Percentiles rank a stretch among this genome's conserved stretches.
Evolutionary conservation across 768 basidiomycete species (phyloP).

Genomic region (Lyophyllum decastes): DNA sequence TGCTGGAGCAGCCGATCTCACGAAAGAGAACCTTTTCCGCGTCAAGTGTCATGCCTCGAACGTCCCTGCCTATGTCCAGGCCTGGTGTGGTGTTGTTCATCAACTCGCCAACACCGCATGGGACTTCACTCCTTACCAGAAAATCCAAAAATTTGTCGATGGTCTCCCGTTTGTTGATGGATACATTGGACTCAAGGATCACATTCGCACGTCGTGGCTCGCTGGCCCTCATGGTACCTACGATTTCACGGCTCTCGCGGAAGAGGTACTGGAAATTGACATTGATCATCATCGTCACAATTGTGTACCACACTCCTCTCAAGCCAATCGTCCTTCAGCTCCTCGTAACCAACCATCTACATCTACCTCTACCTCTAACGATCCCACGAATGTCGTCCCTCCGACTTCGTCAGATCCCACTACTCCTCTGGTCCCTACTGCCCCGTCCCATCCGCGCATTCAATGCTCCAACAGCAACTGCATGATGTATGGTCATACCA

Average conservation of each 20-base stretch:
- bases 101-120: neutral
- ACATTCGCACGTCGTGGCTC: neutral
- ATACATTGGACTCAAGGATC: neutral
- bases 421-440: neutral
- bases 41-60: no score
- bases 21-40: no score
- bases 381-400: neutral
- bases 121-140: neutral
- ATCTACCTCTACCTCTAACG: neutral
- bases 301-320: neutral
- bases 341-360: neutral
- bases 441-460: neutral
- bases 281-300: neutral
- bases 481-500: neutral
- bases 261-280: neutral
- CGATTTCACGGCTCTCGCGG: neutral
- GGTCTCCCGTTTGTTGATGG: neutral
- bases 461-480: constrained; percentile 6
- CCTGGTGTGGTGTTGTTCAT: neutral
- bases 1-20: no score
- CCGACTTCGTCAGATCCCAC: neutral
- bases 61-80: neutral
- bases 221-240: neutral
- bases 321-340: neutral
- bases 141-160: constrained; percentile 1